Conservation (phyloP, 345 rosid species). For the Schrenkiella parvula region DNA sequence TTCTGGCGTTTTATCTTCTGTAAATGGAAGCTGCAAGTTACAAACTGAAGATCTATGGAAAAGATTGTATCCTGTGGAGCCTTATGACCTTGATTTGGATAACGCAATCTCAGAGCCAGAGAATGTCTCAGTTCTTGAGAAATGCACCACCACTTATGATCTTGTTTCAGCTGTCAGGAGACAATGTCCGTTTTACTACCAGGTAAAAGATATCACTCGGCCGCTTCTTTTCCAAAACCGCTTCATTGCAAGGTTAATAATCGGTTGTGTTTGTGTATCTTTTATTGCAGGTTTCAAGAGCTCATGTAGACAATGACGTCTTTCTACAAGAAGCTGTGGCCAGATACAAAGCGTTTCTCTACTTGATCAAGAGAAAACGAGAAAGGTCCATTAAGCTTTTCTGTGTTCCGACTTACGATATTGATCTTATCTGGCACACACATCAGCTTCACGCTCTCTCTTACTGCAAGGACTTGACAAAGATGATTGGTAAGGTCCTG, state of each 20-base stretch:
- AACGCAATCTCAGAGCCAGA: slow-evolving; percentile 22
- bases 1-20: slow-evolving; percentile 58
- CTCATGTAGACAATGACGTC: slow-evolving; percentile 56
- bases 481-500: slow-evolving; percentile 64
- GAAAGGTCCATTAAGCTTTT: slow-evolving; percentile 64
- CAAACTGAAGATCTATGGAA: slow-evolving; percentile 68
- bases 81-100: slow-evolving; percentile 52
- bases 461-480: slow-evolving; percentile 60
- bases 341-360: slow-evolving; percentile 89
- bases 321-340: slow-evolving; percentile 79
- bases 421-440: slow-evolving; percentile 99
- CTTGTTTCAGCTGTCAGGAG: slow-evolving; percentile 88
- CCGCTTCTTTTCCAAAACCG: background rate
- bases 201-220: slow-evolving; percentile 40
- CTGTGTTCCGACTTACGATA: slow-evolving; percentile 94
- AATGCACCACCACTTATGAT: slow-evolving; percentile 66
- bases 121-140: slow-evolving; percentile 42
- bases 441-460: slow-evolving; percentile 86
- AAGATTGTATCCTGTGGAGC: slow-evolving; percentile 58
- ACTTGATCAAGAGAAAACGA: slow-evolving; percentile 71
- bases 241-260: background rate
- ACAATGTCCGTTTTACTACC: slow-evolving; percentile 85
- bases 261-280: background rate
- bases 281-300: slow-evolving; percentile 57
- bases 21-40: slow-evolving; percentile 40